Evolutionary conservation across 2,329 filamentous ascomycete genomes (phyloP).

Genomic region (Drechslerella dactyloides): DNA sequence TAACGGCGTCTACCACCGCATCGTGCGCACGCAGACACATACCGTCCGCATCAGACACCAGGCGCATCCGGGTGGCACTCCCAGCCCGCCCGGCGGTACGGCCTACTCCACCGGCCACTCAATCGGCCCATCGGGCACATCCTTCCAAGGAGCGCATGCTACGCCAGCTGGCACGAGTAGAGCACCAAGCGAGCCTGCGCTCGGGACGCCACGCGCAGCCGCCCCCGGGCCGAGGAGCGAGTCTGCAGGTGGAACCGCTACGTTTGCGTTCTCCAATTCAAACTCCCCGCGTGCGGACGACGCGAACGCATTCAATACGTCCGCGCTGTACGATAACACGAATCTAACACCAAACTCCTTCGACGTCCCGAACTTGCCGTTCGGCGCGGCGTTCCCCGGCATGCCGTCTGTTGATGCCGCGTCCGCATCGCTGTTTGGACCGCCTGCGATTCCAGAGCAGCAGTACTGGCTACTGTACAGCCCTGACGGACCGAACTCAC

Average conservation of each 20-base stretch:
- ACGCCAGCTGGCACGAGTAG: no score
- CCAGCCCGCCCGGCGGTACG: background rate
- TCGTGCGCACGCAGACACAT: constrained; percentile 23
- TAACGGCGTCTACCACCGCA: constrained; percentile 4
- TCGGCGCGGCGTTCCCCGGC: background rate
- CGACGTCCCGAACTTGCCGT: no score
- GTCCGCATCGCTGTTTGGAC: no score
- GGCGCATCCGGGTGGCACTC: background rate
- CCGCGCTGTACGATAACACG: background rate
- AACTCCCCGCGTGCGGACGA: no score
- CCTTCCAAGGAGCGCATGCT: no score
- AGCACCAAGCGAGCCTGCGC: no score
- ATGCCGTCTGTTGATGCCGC: background rate
- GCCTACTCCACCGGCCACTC: constrained; percentile 12
- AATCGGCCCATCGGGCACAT: background rate
- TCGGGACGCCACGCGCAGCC: no score
- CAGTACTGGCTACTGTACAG: constrained; percentile 37
- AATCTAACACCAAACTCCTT: no score
- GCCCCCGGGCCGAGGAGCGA: no score
- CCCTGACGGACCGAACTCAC: constrained; percentile 19
- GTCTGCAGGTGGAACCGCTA: no score
- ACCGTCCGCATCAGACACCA: constrained; percentile 6
- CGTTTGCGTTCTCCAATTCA: no score
- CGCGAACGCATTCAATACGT: background rate
- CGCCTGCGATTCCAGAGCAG: background rate